A percentile compares a stretch with the other conserved stretches of the same genome.
These are phyloP conservation scores for Amphirosellinia nigrospora DNA, from an alignment of 495 filamentous ascomycete species.

Conservation along the genomic window DNA sequence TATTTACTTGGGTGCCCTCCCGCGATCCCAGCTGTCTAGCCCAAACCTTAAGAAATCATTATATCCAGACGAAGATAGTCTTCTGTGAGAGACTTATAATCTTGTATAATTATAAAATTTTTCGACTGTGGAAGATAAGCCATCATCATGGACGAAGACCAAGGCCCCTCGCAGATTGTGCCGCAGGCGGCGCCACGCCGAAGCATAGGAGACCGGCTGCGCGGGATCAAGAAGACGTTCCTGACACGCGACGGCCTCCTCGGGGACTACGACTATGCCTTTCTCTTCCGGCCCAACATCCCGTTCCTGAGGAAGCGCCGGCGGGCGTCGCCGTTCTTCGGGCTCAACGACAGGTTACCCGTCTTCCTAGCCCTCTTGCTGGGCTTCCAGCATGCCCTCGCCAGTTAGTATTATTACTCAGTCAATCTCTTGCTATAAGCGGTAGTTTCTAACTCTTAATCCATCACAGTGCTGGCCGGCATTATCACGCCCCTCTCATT, in stretches of 20 bases:
- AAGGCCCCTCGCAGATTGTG: constrained; percentile 51
- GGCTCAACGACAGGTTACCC: constrained; percentile 82
- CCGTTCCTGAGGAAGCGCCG: constrained; percentile 77
- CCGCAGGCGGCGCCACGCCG: constrained; percentile 42
- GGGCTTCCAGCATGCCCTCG: constrained; percentile 56
- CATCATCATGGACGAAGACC: constrained; percentile 46
- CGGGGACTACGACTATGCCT: constrained; percentile 83
- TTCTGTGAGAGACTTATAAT: background rate
- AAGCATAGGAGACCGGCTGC: constrained; percentile 40
- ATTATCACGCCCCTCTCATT: constrained; percentile 82
- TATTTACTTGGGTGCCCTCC: background rate
- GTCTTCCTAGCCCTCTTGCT: constrained; percentile 72
- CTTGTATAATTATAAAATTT: background rate
- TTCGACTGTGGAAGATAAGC: too few relatives aligned
- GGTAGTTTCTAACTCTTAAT: too few relatives aligned
- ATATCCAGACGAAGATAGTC: background rate
- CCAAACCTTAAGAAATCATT: background rate
- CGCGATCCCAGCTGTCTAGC: background rate
- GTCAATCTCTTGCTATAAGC: too few relatives aligned
- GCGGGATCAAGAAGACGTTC: constrained; percentile 45
- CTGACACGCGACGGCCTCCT: constrained; percentile 72
- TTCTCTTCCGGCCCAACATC: constrained; percentile 75
- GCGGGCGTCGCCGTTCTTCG: constrained; percentile 80
- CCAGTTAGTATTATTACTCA: too few relatives aligned
- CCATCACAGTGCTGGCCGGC: constrained; percentile 62